Base-by-base conservation (phyloP, 1,284 basidiomycete species). In the Rhodotorula sp. region DNA sequence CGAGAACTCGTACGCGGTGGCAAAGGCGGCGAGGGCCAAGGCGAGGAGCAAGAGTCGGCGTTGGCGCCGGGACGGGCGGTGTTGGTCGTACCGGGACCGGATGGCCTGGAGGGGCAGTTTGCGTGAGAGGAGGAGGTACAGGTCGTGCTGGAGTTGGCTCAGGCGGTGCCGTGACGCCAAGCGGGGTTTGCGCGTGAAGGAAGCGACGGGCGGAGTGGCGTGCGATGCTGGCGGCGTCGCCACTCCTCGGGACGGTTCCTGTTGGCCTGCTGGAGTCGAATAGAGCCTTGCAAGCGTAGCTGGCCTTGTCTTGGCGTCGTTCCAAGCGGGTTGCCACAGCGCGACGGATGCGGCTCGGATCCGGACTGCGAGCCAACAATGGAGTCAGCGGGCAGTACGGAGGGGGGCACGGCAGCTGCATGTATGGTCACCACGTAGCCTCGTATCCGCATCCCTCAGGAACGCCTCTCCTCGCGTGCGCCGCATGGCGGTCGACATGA, bases 1-100 rank as follows among this genome's bases (percentile, higher is more conserved):
- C 62, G 81, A 76, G 54, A 80, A 77, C 59, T 84, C 72, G 79
- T 84, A 85, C 21, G 50, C 50, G 14, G 62, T 55, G 48, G 67
- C 16, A 21, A 68, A n/a, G 49, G 63, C 59, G 12, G 48, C 56
- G 63, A 65, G 19, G 19, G 62, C 54, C 45, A 68, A 12, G 63
- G 59, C 26, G 48, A 67, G 28, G 59, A 14, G 16, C 45, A 62
- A 15, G 47, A 67, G 26, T 8, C 43, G 6, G 58, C 64, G 60
- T 14, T 61, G 56, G 1, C 48, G 55, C 5, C 55, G 54, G 10
- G 54, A 47, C 19, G 62, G 34, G 28, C 54, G 52, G 28, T 38
- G 56, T 15, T 55, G n/a, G 21, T 26, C 34, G 34, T 60, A 50
- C 28, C 56, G 64, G 1, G 55, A 26, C 26, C 63, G 63, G 49